Conservation (phyloP, 1,284 basidiomycete species). For the Microbotryomycetes sp. region DNA sequence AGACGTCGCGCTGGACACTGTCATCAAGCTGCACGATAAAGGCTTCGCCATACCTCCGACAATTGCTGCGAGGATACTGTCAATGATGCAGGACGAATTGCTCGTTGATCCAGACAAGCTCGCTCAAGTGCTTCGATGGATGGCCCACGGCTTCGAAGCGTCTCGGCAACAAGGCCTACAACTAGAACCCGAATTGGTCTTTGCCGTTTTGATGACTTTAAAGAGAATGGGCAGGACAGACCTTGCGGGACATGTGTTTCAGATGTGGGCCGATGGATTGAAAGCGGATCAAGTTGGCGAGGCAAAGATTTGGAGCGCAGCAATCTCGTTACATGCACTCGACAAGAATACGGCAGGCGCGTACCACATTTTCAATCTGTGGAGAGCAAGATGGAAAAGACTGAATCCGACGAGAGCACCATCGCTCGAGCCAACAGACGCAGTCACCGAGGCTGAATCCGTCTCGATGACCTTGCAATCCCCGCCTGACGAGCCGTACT, state of each 20-base stretch:
- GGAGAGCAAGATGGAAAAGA: neutral
- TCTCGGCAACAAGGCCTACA: no score
- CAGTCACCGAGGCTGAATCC: neutral
- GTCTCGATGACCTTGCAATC: neutral
- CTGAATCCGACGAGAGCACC: no score
- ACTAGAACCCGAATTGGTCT: constrained; percentile 7
- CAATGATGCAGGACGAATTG: neutral
- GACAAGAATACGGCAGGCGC: constrained; percentile 6
- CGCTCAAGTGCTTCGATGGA: constrained; percentile 14
- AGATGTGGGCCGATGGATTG: constrained; percentile 1
- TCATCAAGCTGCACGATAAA: neutral
- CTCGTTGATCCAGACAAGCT: constrained; percentile 7
- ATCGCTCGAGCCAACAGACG: neutral
- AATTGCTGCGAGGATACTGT: constrained; percentile 5
- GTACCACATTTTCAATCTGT: constrained; percentile 4
- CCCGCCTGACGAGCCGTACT: constrained; percentile 11
- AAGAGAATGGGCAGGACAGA: constrained; percentile 10
- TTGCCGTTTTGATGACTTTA: constrained; percentile 9
- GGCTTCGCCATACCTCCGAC: constrained; percentile 7
- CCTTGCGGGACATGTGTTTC: constrained; percentile 16
- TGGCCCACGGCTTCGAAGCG: constrained; percentile 9
- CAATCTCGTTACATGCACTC: neutral
- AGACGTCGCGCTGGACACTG: constrained; percentile 7
- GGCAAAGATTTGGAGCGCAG: constrained; percentile 8
- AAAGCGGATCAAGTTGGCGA: neutral